Evolutionary conservation across 257 asterid species (phyloP).

Genomic region (Nicotiana undulata): DNA sequence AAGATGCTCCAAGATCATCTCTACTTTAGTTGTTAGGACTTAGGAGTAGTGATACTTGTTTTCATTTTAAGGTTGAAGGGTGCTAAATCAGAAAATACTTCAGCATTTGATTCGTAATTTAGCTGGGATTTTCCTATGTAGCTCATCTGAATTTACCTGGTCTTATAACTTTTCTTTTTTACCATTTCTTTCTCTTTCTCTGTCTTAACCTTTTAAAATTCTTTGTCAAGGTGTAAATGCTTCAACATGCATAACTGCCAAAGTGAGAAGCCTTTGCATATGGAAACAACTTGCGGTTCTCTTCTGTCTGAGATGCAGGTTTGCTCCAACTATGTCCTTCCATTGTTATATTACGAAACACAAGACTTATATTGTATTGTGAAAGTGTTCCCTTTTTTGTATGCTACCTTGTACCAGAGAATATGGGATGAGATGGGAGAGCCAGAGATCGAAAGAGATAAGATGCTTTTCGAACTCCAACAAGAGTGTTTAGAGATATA

Average conservation of each 20-base stretch:
- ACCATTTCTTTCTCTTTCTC: background rate
- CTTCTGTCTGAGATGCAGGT: constrained; percentile 82
- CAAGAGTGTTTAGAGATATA: constrained; percentile 78
- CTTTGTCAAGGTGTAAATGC: constrained; percentile 12
- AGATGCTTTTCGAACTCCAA: constrained; percentile 72
- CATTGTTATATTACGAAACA: background rate
- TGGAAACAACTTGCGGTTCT: constrained; percentile 66
- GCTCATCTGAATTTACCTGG: background rate
- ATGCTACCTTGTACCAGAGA: constrained; percentile 37
- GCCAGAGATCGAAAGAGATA: constrained; percentile 61
- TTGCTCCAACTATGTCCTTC: constrained; percentile 2
- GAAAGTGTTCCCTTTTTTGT: background rate
- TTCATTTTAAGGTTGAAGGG: background rate
- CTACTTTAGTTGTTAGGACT: background rate
- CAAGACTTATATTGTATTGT: background rate
- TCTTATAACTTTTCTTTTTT: background rate
- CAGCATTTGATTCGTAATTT: background rate
- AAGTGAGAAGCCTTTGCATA: constrained; percentile 25
- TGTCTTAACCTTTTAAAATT: background rate
- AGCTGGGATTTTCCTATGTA: background rate
- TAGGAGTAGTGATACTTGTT: background rate
- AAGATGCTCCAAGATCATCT: background rate
- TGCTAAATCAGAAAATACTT: background rate
- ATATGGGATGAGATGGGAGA: constrained; percentile 95
- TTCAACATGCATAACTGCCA: constrained; percentile 9